Evolutionary conservation across 1,284 basidiomycete genomes (phyloP).

Genomic region (Malassezia caprae): DNA sequence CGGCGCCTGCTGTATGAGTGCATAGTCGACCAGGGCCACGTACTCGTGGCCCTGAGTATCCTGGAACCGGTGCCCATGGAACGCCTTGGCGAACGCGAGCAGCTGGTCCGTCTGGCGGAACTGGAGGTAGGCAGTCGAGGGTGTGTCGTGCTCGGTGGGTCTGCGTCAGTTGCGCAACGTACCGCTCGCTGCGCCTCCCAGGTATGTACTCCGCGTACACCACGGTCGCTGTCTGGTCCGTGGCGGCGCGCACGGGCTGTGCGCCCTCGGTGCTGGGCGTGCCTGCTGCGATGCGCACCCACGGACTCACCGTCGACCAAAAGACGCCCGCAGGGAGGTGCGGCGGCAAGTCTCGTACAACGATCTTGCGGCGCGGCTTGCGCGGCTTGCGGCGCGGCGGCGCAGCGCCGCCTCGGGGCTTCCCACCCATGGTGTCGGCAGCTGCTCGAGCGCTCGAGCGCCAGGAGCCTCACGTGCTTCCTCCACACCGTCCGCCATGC

Average conservation of each 20-base stretch:
- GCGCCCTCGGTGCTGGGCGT: slow-evolving; percentile 54
- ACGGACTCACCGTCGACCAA: slow-evolving; percentile 76
- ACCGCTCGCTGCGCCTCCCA: background rate
- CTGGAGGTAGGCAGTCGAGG: slow-evolving; percentile 65
- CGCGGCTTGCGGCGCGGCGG: background rate
- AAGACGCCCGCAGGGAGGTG: slow-evolving; percentile 84
- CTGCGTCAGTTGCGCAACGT: background rate
- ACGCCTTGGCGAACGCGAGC: slow-evolving; percentile 67
- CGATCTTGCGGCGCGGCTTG: slow-evolving; percentile 56
- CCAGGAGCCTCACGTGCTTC: background rate
- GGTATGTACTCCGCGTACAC: slow-evolving; percentile 25
- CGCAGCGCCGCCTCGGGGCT: background rate
- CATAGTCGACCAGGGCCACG: slow-evolving; percentile 3
- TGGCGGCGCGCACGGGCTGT: slow-evolving; percentile 22
- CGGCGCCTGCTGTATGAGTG: slow-evolving; percentile 1
- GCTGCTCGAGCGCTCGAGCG: background rate
- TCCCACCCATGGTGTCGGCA: background rate
- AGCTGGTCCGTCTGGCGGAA: slow-evolving; percentile 68
- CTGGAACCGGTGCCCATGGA: slow-evolving; percentile 81
- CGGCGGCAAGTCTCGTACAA: slow-evolving; percentile 78
- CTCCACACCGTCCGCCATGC: background rate
- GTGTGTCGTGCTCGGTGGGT: background rate
- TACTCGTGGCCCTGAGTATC: slow-evolving; percentile 62
- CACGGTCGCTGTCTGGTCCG: slow-evolving; percentile 22
- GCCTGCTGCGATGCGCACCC: slow-evolving; percentile 54